phyloP scores from a whole-genome alignment of 108 stramenopile genomes.

The Aurantiochytrium sp. region DNA sequence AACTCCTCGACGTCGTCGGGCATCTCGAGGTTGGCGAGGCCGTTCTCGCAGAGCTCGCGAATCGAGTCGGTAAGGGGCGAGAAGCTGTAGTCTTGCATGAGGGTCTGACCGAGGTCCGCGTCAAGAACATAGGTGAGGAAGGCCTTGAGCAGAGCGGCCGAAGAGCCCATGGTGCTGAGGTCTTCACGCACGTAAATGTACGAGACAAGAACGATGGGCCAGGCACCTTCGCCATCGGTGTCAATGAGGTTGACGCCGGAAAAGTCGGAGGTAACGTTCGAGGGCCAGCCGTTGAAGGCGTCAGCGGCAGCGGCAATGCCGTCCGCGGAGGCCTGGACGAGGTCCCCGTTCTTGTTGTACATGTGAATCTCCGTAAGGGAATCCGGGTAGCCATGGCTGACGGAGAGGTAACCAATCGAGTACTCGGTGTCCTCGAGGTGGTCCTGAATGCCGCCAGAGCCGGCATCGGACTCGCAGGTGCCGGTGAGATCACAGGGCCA shows the following conservation, averaged over 20 bases:
- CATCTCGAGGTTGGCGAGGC: background rate
- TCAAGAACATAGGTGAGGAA: conserved; percentile 41
- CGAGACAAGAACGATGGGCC: conserved; percentile 70
- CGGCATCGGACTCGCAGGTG: conserved; percentile 42
- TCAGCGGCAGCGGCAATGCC: conserved; percentile 45
- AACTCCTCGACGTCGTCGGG: background rate
- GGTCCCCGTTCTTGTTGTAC: conserved; percentile 53
- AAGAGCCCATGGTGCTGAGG: conserved; percentile 10
- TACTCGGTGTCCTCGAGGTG: conserved; percentile 53
- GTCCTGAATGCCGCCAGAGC: conserved; percentile 58
- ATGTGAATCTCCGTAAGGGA: conserved; percentile 60
- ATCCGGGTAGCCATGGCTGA: conserved; percentile 65
- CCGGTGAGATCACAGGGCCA: conserved; percentile 55
- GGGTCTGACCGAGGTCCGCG: background rate
- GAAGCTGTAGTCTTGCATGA: background rate
- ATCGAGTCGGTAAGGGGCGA: background rate
- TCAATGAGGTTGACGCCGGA: conserved; percentile 39
- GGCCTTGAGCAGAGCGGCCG: conserved; percentile 45
- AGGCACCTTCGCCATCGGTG: conserved; percentile 48
- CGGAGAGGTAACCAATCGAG: conserved; percentile 72
- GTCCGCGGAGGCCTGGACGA: conserved; percentile 46
- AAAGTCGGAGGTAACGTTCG: conserved; percentile 52
- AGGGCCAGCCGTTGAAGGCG: conserved; percentile 37
- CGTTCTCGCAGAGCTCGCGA: background rate
- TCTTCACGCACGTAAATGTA: conserved; percentile 69